Evolutionary conservation across 805 yeast genomes (phyloP), one percentile per base, ranked within the genome.

Genomic region (Kodamaea jinghongensis): DNA sequence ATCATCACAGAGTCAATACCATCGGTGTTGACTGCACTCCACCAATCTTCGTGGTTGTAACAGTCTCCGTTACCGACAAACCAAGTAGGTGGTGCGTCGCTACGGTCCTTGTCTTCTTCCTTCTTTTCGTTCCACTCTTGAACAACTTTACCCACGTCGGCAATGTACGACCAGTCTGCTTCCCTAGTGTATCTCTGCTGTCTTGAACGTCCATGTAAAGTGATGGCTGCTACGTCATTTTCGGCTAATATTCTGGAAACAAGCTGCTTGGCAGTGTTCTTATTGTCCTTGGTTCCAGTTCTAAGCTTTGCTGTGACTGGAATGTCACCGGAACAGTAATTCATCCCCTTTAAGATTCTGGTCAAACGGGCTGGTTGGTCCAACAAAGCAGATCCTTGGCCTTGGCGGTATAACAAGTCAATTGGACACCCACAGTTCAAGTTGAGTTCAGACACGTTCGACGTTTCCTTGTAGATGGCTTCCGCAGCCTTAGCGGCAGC

Each of bases 371-470:
- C 82, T 7, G 96, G 95, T 52, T 86, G 88, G 47, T 89, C 97
- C 72, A 93, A 67, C 39, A 93, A 73, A 0, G 96, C 98, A 27
- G 95, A 81, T 2, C 99, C 99, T 46, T 95, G 95, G 29, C 99
- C 99, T 57, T 86, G 88, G 50, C 91, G 78, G 61, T 82, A 93
- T n/a, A 93, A 70, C 51, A 93, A 72, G 58, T 95, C 99, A 50
- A 93, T 93, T 11, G 99, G 99, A 61, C 99, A 93, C 2, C 99
- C 99, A 56, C 96, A 84, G 64, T 93, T 93, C 54, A 93, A 74
- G 58, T 93, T 93, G 48, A 93, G 69, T 56, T 93, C 98, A 22
- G 83, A 76, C n/a, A 85, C 78, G 42, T 73, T 60, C 10, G 79
- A 67, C 15, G 84, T 74, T 37, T 76, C 73, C 41, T 73, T 71